Percentiles rank a stretch among this genome's conserved stretches.
Conservation (phyloP, 345 rosid species). For the Ricinus communis region DNA sequence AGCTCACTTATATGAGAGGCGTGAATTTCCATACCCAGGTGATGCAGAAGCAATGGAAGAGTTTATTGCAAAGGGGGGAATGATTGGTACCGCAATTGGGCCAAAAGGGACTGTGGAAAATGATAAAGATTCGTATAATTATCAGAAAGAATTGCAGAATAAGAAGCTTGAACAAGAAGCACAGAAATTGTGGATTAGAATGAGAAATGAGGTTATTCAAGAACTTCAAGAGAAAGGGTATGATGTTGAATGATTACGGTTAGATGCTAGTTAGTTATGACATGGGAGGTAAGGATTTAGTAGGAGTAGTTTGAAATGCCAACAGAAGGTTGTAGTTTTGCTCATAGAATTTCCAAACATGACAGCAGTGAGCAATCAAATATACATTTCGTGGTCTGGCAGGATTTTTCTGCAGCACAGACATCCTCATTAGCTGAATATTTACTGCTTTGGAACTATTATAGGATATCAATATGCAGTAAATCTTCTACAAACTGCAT, state of each 20-base stretch:
- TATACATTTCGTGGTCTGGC: no score
- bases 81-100: slow-evolving; percentile 70
- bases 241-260: slow-evolving; percentile 48
- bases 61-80: slow-evolving; percentile 71
- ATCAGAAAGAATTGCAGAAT: slow-evolving; percentile 62
- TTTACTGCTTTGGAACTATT: no score
- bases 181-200: slow-evolving; percentile 77
- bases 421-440: no score
- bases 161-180: slow-evolving; percentile 71
- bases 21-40: slow-evolving; percentile 85
- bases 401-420: no score
- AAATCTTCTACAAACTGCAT: no score
- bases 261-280: neutral
- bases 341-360: no score
- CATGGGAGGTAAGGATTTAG: no score
- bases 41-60: slow-evolving; percentile 89
- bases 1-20: slow-evolving; percentile 75
- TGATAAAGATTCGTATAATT: slow-evolving; percentile 50
- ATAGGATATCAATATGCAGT: no score
- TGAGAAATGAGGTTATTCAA: slow-evolving; percentile 81
- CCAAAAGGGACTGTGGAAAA: slow-evolving; percentile 65
- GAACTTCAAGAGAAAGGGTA: slow-evolving; percentile 86
- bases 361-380: no score
- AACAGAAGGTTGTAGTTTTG: no score
- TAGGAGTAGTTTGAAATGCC: no score